Base-by-base conservation (phyloP, 1,284 basidiomycete genomes). In the Austroboletus sp. region DNA sequence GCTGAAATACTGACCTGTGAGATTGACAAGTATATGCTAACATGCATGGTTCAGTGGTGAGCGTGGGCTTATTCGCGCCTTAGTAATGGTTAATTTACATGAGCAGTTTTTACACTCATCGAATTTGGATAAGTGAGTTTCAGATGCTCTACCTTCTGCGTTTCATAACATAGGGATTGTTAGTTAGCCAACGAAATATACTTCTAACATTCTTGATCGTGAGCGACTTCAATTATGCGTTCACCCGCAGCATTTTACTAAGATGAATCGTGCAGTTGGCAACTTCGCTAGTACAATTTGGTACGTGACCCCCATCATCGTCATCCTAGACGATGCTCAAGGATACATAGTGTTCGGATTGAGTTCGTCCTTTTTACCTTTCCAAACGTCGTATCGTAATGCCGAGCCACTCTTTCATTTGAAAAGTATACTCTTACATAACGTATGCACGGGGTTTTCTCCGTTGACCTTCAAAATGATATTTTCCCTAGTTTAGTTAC, bases 111-210 rank as follows among this genome's bases (percentile, higher is more conserved):
- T 53, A 50, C 19, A 51, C 46, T 4, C 52, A 53, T 6, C 42
- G 52, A 33, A 13, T 53, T 9, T 56, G 53, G 51, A 53, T 56
- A 38, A 56, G 52, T 51, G n/a, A 41, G 46, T 34, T n/a, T 3
- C 2, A 1, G n/a, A 16, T 4, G 13, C 19, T 10, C 21, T n/a
- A 7, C 19, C 41, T 15, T n/a, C 3, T 6, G 9, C 5, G 2
- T n/a, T 29, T 26, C 16, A 16, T 23, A 3, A 44, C 11, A 8
- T 6, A 23, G 1, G 3, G 9, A 1, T 6, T 15, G n/a, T 15
- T 16, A 55, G 52, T 55, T 8, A 53, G 52, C 23, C 9, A 3
- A 19, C 27, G 23, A 10, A 53, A 53, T 31, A 21, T 42, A 15
- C 6, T 38, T 0, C 2, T 54, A 1, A 45, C 53, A 3, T 39